phyloP scores from a whole-genome alignment of 176 grass and related monocot species.

The Pharus latifolius region DNA sequence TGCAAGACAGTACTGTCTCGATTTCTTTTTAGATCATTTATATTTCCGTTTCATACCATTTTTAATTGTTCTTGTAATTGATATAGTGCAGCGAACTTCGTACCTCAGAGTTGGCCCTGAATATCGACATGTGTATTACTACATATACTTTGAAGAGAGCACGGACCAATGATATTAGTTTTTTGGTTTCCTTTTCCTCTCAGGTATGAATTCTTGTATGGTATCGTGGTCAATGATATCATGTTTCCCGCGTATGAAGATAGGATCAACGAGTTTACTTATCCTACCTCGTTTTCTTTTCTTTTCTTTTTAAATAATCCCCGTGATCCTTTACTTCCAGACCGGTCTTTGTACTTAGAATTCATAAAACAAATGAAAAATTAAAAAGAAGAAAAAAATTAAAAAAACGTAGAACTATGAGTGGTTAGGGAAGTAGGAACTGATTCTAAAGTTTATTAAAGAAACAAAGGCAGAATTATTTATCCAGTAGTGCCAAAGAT shows the following conservation, averaged over 20 bases:
- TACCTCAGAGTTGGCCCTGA: too few species aligned
- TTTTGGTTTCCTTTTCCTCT: neutral
- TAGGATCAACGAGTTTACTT: neutral
- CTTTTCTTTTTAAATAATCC: too few species aligned
- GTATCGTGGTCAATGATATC: constrained; percentile 12
- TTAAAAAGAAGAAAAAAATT: neutral
- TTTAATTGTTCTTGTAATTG: too few species aligned
- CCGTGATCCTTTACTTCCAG: neutral
- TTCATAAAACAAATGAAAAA: neutral
- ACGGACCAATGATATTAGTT: neutral
- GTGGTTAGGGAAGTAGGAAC: constrained; percentile 1
- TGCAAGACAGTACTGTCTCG: too few species aligned
- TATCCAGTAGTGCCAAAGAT: neutral
- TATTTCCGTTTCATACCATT: too few species aligned
- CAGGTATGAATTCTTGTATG: neutral
- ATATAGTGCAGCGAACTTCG: too few species aligned
- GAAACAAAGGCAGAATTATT: neutral
- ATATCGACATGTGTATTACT: too few species aligned
- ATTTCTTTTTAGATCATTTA: too few species aligned
- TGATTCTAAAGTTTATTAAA: neutral
- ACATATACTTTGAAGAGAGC: too few species aligned
- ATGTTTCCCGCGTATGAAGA: neutral
- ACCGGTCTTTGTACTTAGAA: neutral
- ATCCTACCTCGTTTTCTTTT: neutral
- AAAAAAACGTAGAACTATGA: neutral